Base-by-base conservation (phyloP, 2,329 filamentous ascomycete genomes). In the Curvularia sp. region DNA sequence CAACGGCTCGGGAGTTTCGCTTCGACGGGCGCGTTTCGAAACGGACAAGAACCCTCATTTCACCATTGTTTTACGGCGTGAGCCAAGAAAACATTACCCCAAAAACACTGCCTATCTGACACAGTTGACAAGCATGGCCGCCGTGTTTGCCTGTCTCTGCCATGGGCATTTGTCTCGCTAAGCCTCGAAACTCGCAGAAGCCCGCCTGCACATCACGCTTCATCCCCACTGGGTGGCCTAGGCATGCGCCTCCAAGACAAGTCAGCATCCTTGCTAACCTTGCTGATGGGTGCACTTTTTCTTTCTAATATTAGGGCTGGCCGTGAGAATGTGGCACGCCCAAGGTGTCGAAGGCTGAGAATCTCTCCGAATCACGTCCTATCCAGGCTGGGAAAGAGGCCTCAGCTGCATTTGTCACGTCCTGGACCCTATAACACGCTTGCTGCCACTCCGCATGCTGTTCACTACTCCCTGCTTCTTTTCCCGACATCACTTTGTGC, bases 281-380 rank as follows among this genome's bases (percentile, higher is more conserved):
- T 57, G 43, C 55, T 51, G 38, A 56, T 30, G 48, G 30, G 28
- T 43, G 47, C 49, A 39, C 42, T 42, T 55, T 60, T 58, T 58
- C 57, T 18, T 62, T 58, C 58, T 58, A 55, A 57, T 53, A 48
- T 59, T 55, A 58, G 55, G 41, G 12, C 28, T 6, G 15, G 24
- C 10, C 18, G 44, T 35, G 44, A 49, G 38, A 46, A 46, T 30
- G 49, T 56, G 51, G 52, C 57, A 50, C 57, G 52, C 44, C 44
- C 60, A 49, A 53, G 30, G 57, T 49, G 50, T 49, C 52, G 57
- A 62, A 58, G 57, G 61, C 57, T 55, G 53, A 35, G 35, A 53
- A 28, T 55, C 38, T 46, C 47, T 51, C 57, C 59, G 59, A 61
- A 55, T 26, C 35, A 41, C 35, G 62, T 59, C 51, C 57, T 54